Evolutionary conservation across 2,329 filamentous ascomycete species (phyloP).

Genomic region (Beauveria bassiana): DNA sequence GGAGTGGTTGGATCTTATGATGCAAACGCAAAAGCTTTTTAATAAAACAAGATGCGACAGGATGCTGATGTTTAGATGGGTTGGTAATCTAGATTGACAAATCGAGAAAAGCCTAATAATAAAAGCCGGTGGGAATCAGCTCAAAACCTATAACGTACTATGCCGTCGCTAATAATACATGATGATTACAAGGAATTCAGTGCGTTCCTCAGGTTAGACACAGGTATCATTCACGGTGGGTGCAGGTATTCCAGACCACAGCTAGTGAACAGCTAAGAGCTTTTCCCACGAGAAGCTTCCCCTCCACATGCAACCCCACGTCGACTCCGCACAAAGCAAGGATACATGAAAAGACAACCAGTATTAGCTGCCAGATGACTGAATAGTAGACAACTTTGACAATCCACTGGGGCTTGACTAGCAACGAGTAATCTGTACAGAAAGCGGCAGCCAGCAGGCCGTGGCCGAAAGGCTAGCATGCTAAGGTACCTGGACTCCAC

Average conservation of each 20-base stretch:
- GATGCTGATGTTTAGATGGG: constrained; percentile 5
- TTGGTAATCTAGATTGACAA: constrained; percentile 9
- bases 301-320: neutral
- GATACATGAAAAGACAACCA: neutral
- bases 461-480: neutral
- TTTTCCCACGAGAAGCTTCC: neutral
- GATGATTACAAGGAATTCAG: neutral
- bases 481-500: constrained; percentile 1
- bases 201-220: neutral
- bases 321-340: neutral
- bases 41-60: neutral
- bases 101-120: neutral
- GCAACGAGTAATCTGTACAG: no score
- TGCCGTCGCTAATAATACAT: neutral
- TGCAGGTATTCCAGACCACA: neutral
- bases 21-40: neutral
- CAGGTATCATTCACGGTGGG: constrained; percentile 5
- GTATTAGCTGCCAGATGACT: neutral
- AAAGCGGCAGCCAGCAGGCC: neutral
- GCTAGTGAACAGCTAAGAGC: neutral
- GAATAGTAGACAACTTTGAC: no score
- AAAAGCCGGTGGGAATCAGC: neutral
- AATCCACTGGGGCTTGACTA: no score
- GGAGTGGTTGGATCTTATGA: neutral
- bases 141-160: neutral